phyloP scores from a whole-genome alignment of 768 basidiomycete species.

The Trametes villosa region DNA sequence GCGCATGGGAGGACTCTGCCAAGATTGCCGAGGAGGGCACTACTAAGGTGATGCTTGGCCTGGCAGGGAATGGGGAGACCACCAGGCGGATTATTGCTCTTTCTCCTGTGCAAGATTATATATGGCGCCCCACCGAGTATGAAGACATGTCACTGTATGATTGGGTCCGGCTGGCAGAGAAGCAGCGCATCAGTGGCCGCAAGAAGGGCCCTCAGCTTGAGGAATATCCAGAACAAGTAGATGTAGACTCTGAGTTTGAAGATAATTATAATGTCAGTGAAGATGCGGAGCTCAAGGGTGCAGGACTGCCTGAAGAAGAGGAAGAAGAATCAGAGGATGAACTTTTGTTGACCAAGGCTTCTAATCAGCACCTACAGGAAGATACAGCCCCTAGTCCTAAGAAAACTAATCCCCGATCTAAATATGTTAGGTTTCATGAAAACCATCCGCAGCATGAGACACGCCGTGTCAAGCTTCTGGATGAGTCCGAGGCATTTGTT shows the following conservation, averaged over 20 bases:
- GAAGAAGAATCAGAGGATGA: constrained; percentile 4
- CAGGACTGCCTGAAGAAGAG: neutral
- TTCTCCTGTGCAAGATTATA: too few species aligned
- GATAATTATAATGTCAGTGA: neutral
- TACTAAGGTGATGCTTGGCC: constrained; percentile 4
- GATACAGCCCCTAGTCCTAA: too few species aligned
- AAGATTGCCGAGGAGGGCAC: neutral
- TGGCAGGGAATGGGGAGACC: neutral
- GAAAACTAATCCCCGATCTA: too few species aligned
- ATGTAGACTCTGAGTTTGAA: neutral
- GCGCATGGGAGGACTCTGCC: too few species aligned
- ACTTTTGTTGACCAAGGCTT: neutral
- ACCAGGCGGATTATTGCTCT: constrained; percentile 2
- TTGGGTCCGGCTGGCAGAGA: neutral
- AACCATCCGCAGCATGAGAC: neutral
- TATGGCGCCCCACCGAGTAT: too few species aligned
- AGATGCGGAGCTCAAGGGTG: neutral
- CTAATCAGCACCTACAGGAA: too few species aligned
- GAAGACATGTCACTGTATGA: constrained; percentile 2
- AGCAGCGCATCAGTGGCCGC: neutral
- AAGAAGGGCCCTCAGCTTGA: neutral
- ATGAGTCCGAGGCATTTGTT: constrained; percentile 10
- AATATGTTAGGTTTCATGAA: neutral
- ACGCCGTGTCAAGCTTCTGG: neutral
- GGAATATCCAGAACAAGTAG: neutral